Base-by-base conservation (phyloP, 148 eudicot genomes). In the Vaccinium myrtillus region DNA sequence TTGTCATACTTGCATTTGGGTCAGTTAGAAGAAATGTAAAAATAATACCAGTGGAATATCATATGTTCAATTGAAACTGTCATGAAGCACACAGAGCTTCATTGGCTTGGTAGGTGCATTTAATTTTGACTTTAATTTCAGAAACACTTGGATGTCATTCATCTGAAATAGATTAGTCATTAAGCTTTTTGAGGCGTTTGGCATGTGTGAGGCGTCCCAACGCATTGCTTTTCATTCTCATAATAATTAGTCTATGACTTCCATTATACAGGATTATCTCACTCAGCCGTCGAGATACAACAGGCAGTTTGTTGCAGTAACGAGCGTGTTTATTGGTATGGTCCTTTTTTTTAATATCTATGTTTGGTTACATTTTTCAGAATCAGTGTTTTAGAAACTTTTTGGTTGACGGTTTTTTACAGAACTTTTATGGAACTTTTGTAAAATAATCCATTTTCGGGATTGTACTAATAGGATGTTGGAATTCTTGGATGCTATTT, bases 241-340 rank as follows among this genome's bases (percentile, higher is more conserved):
- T 43, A 84, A 79, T 32, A 50, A 21, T 67, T 50, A 79, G 54
- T n/a, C 55, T 18, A 9, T 79, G n/a, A 51, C 73, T 73, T 54
- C 83, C 43, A 50, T 77, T 36, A 1, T 80, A 23, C 86, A 89
- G 91, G 91, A 27, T 73, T 87, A 71, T 51, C 83, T n/a, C 49
- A 77, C 21, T 83, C 83, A 2, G 75, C 81, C 58, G 4, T 87
- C 32, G 50, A 36, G 65, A 76, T 87, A 43, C 78, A 82, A 56
- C 75, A 23, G 59, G 55, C 80, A 21, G 77, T 13, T 27, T 85
- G 82, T 75, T 46, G 11, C 49, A 5, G 27, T 13, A 77, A 87
- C 61, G 91, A 87, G 76, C 86, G 88, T 56, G 46, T 83, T 9
- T 83, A 82, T 75, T 89, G 91, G 90, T 86, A 88, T 27, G 77